Evolutionary conservation across 2,329 filamentous ascomycete species (phyloP), one percentile per base, ranked within the genome.

Genomic region (Ophiosphaerella narmari): DNA sequence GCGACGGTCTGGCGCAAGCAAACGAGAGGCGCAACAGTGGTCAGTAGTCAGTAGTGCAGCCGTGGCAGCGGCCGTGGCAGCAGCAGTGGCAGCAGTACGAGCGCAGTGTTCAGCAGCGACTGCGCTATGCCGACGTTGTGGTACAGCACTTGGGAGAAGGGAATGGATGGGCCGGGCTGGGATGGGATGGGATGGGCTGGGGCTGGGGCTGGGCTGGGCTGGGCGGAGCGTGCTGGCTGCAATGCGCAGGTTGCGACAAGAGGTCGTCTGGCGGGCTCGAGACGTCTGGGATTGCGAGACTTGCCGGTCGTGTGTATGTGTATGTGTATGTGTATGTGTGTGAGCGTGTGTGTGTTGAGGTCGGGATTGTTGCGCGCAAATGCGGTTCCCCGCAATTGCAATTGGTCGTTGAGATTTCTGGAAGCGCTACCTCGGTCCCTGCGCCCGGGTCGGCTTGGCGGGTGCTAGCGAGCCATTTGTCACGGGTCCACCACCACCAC

Each of bases 321-420:
- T 23, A 26, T 32, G 39, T 34, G 40, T 21, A 21, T 42, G 26
- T 14, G 7, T 23, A 29, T 33, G 39, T 35, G 31, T 24, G 31
- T 18, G 16, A 18, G 29, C 4, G 18, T 46, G 54, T 51, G 59
- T 61, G 55, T 51, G 54, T 46, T 47, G 45, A 38, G 44, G 45
- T 43, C 44, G 50, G 44, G 43, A 18, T 18, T 2, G 53, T 43
- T 62, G 60, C 60, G 58, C 63, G 54, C 52, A 60, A 48, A 52
- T 59, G 55, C 59, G 52, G 44, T 62, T 55, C 62, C 63, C 62
- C 64, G 63, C 63, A 67, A 65, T 63, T 65, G 63, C 63, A 67
- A 65, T 63, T 65, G 61, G 57, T 53, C 52, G 62, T 47, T 40
- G 50, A 56, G 51, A 42, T 59, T 58, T 59, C 56, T 59, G 49